Base-by-base conservation (phyloP, 805 yeast genomes). In the Clavispora asparagi region DNA sequence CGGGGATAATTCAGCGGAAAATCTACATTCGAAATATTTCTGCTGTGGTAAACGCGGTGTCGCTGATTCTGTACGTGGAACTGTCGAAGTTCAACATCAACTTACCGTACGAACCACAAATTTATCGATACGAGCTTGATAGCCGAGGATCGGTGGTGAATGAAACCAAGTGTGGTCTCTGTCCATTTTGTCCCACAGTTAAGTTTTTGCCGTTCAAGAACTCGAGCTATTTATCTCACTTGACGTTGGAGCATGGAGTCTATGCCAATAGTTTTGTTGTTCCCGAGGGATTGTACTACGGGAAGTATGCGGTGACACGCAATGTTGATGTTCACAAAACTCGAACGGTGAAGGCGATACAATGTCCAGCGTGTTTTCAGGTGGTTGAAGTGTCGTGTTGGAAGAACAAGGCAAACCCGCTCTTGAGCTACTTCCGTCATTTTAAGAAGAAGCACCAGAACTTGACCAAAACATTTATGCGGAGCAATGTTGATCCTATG, bases 201-300 rank as follows among this genome's bases (percentile, higher is more conserved):
- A 57, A 58, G 45, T 65, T 66, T 44, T 52, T 60, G 19, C 67
- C 68, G 2, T 59, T 62, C 49, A 65, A 65, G 45, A 65, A 66
- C 52, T 60, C 66, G 7, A 59, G 62, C 38, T 66, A 65, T 45
- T 56, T 65, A 7, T 60, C 67, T 6, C 71, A 65, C 47, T 50
- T 66, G 50, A 62, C 70, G 5, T 52, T 62, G 38, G 67, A 63
- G 44, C 71, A 66, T 50, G 71, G 71, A 5, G 56, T 66, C 7
- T 59, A 57, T 30, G 62, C 68, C 37, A 63, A 63, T 48, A 63
- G 62, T 29, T 60, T 52, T 40, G 51, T 61, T 16, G 61, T 62
- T 2, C 71, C 71, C 0, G 65, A 66, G 39, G 68, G 66, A 2
- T 42, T 64, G 7, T 58, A 60, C 47, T 60, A 53, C 35, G 71